Evolutionary conservation across 2,329 filamentous ascomycete species (phyloP), one percentile per base, ranked within the genome.

Genomic region (Leptoxyphium fumago): DNA sequence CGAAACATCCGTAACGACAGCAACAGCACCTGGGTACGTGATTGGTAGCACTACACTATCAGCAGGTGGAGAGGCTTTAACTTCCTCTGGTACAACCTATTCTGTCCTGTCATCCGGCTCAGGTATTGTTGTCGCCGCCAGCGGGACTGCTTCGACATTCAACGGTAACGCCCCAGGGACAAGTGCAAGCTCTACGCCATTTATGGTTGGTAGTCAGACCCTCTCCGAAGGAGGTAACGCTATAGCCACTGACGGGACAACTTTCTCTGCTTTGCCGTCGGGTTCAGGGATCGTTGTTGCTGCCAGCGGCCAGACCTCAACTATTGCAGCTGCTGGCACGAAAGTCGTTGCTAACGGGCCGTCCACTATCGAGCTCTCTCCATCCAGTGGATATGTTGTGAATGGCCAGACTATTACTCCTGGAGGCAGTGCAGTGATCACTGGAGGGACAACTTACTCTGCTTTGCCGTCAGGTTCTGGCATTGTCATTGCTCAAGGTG

Each of bases 221-320:
- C 34, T 46, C 26, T 28, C 45, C 5, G 29, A 7, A 26, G 39
- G 45, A 7, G 41, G 39, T 9, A 17, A 10, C 17, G 39, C 17
- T 9, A 30, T 44, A 11, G 39, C 17, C 28, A n/a, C 41, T 18
- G 39, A 32, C 9, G 42, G 45, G 1, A 43, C 42, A 1, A 41
- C 45, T 3, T 46, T 41, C 42, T 44, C 45, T 11, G 45, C 45
- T 14, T 15, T 46, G 11, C 42, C 45, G 15, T 46, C 45, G 2
- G 39, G 39, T 4, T 15, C 26, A 8, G 45, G 45, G 8, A 32
- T 46, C 2, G 45, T 44, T 2, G 45, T 39, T 2, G 29, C 41
- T 11, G 36, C 17, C 10, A 39, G 21, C 1, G 29, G 36, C 5
- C 41, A 40, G 7, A 29, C 45, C 2, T 29, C 39, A 2, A 46